These are phyloP conservation scores for Paecilomyces formosus DNA, from an alignment of 2,329 filamentous ascomycete species.

Conservation along the genomic window DNA sequence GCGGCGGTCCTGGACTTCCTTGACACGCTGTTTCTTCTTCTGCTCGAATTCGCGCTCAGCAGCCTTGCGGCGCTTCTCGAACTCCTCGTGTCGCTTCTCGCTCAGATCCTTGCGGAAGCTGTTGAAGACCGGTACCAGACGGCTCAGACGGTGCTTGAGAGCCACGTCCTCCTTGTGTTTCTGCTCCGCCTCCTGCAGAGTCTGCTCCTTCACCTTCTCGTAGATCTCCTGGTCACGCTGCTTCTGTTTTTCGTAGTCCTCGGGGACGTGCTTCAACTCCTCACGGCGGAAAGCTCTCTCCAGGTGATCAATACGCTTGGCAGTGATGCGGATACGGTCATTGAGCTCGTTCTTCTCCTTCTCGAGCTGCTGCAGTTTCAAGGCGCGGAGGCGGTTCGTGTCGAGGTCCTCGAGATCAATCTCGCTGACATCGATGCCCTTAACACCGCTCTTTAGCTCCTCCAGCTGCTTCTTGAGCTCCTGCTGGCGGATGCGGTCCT, in stretches of 20 bases:
- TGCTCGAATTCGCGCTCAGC: slow-evolving; percentile 90
- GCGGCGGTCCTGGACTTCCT: slow-evolving; percentile 77
- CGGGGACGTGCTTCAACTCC: slow-evolving; percentile 81
- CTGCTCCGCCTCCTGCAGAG: slow-evolving; percentile 67
- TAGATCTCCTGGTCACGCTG: slow-evolving; percentile 72
- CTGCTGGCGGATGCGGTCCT: slow-evolving; percentile 82
- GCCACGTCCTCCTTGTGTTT: slow-evolving; percentile 91
- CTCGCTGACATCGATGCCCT: slow-evolving; percentile 67
- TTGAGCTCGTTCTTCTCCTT: slow-evolving; percentile 96
- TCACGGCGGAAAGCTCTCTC: slow-evolving; percentile 96
- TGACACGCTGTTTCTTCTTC: slow-evolving; percentile 79
- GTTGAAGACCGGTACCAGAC: slow-evolving; percentile 79
- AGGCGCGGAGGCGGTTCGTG: slow-evolving; percentile 79
- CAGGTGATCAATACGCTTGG: slow-evolving; percentile 92
- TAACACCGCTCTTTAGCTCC: slow-evolving; percentile 83
- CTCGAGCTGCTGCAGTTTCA: slow-evolving; percentile 93
- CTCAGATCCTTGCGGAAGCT: slow-evolving; percentile 73
- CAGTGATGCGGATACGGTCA: slow-evolving; percentile 82
- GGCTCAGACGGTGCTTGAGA: slow-evolving; percentile 83
- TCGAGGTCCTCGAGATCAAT: slow-evolving; percentile 77
- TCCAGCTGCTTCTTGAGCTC: slow-evolving; percentile 89
- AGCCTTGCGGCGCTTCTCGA: slow-evolving; percentile 85
- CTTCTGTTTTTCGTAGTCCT: slow-evolving; percentile 78
- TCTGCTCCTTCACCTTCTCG: slow-evolving; percentile 69
- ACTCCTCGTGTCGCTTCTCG: slow-evolving; percentile 85